Conservation (phyloP, 75 land plant genomes). For the Larix kaempferi region DNA sequence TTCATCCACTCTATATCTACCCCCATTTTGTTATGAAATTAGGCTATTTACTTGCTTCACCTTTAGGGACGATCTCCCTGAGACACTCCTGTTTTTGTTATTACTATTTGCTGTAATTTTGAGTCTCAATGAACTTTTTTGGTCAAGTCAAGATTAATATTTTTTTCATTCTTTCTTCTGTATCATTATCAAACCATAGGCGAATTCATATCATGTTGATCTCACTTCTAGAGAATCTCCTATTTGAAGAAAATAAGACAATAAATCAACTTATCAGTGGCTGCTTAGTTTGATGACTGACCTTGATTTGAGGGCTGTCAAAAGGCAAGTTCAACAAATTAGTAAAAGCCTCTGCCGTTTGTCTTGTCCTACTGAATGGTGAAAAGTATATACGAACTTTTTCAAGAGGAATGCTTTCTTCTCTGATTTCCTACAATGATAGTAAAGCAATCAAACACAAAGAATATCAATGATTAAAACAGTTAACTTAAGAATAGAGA, state of each 20-base stretch:
- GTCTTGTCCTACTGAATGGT: conserved; percentile 78
- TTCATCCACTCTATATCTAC: too few species aligned
- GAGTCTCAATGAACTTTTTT: too few species aligned
- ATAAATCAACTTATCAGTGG: not conserved
- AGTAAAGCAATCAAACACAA: not conserved
- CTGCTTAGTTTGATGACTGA: not conserved
- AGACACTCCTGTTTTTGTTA: too few species aligned
- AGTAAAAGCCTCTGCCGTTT: conserved; percentile 73
- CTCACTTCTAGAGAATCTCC: not conserved
- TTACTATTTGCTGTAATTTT: too few species aligned
- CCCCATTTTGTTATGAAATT: too few species aligned
- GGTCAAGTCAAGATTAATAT: not conserved
- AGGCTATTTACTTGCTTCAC: too few species aligned
- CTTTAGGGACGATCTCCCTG: too few species aligned
- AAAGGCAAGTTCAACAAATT: conserved; percentile 53
- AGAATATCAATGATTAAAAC: not conserved
- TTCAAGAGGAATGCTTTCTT: conserved; percentile 32
- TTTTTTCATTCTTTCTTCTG: not conserved
- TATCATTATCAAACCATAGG: not conserved
- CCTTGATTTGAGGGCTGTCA: conserved; percentile 63
- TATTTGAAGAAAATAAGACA: not conserved
- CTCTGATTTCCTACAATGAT: conserved; percentile 40
- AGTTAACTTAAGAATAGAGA: not conserved
- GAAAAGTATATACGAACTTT: conserved; percentile 74
- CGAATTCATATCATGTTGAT: not conserved